Evolutionary conservation across 1,284 basidiomycete species (phyloP).

Genomic region (Boletus semigastroideus): DNA sequence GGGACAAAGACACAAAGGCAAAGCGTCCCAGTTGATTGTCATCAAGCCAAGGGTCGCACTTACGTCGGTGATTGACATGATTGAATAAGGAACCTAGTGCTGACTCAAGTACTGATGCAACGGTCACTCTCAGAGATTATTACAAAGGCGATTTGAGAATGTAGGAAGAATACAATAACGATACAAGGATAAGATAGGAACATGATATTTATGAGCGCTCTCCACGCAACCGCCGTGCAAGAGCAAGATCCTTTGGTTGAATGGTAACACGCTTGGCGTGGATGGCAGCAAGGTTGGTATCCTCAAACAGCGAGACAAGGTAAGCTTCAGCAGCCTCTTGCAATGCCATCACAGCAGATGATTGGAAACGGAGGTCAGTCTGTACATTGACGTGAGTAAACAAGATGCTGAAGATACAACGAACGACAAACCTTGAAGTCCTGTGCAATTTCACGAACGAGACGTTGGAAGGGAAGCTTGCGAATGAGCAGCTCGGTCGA

Average conservation of each 20-base stretch:
- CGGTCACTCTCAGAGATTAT: too few species aligned
- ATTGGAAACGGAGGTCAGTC: conserved; percentile 57
- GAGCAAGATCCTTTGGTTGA: conserved; percentile 52
- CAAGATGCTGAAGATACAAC: neutral
- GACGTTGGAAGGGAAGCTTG: conserved; percentile 78
- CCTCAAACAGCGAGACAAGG: conserved; percentile 68
- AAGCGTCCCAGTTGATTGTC: conserved; percentile 9
- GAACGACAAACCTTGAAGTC: conserved; percentile 62
- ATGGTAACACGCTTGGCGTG: conserved; percentile 66
- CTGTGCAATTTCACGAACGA: conserved; percentile 73
- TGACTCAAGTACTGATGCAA: too few species aligned
- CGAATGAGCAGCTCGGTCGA: conserved; percentile 78
- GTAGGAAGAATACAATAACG: too few species aligned
- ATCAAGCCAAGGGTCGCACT: conserved; percentile 20
- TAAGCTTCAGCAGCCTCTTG: conserved; percentile 71
- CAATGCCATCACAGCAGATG: conserved; percentile 64
- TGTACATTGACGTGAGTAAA: conserved; percentile 3
- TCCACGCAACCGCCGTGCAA: too few species aligned
- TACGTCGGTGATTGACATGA: conserved; percentile 7
- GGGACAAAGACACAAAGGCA: neutral
- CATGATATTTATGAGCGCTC: too few species aligned
- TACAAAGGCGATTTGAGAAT: too few species aligned
- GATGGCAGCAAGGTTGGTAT: conserved; percentile 61
- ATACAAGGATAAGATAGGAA: too few species aligned
- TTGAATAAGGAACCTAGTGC: conserved; percentile 6